Evolutionary conservation across 2,329 filamentous ascomycete genomes (phyloP).

Genomic region (Botryotinia calthae): DNA sequence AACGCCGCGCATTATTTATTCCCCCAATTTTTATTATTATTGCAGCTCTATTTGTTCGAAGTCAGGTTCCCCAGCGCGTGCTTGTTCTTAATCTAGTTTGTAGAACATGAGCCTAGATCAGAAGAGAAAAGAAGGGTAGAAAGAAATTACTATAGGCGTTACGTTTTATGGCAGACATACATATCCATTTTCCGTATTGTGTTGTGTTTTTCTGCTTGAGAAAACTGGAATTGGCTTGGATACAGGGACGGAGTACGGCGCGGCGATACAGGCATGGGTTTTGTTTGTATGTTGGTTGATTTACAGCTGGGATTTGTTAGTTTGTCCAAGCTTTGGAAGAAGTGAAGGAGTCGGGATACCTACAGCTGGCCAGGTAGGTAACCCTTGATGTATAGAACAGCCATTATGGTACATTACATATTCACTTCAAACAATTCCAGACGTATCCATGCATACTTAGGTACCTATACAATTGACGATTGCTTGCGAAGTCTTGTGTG

Average conservation of each 20-base stretch:
- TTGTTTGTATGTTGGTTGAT: background rate
- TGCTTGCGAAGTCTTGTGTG: no score
- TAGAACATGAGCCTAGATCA: background rate
- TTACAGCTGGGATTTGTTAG: background rate
- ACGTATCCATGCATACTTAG: background rate
- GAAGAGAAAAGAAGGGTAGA: background rate
- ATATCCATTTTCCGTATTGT: background rate
- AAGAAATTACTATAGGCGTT: conserved; percentile 5
- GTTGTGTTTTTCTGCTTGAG: background rate
- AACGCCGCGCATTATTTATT: background rate
- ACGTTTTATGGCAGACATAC: background rate
- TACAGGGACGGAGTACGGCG: conserved; percentile 1
- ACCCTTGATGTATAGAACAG: background rate
- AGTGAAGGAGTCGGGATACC: background rate
- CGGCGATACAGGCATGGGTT: background rate
- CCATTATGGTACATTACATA: background rate
- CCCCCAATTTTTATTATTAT: background rate
- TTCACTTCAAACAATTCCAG: background rate
- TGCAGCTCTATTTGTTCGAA: background rate
- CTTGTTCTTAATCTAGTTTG: background rate
- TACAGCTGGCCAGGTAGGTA: background rate
- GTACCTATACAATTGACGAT: background rate
- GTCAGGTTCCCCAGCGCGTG: background rate
- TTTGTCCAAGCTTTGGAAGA: background rate
- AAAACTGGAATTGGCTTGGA: background rate